These are phyloP conservation scores for Apodospora peruviana DNA, from an alignment of 495 filamentous ascomycete genomes.

Conservation along the genomic window DNA sequence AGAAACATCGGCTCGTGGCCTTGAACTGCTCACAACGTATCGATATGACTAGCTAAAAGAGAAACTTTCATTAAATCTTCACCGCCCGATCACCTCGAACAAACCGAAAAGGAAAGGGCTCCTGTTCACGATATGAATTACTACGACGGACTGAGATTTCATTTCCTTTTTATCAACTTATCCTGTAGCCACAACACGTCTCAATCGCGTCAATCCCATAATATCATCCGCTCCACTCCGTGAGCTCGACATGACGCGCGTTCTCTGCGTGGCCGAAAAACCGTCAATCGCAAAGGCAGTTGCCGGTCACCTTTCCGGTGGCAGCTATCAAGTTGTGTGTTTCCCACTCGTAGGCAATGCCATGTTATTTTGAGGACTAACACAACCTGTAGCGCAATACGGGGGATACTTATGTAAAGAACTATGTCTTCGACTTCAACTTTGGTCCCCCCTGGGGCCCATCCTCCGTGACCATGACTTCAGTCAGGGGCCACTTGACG, in stretches of 20 bases:
- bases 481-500: slow-evolving; percentile 81
- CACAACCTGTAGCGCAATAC: slow-evolving; percentile 51
- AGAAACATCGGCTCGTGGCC: no score
- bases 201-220: background rate
- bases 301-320: slow-evolving; percentile 78
- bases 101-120: no score
- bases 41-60: no score
- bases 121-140: no score
- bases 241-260: slow-evolving; percentile 35
- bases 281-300: slow-evolving; percentile 94
- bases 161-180: no score
- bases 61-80: no score
- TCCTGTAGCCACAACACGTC: no score
- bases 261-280: slow-evolving; percentile 95
- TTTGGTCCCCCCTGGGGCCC: slow-evolving; percentile 77
- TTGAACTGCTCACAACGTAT: no score
- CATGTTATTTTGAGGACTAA: no score
- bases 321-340: slow-evolving; percentile 63
- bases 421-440: slow-evolving; percentile 85
- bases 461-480: slow-evolving; percentile 86
- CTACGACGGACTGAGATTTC: no score
- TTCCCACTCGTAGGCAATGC: no score
- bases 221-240: background rate
- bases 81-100: no score
- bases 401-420: slow-evolving; percentile 76